Evolutionary conservation across 768 basidiomycete genomes (phyloP), one percentile per base, ranked within the genome.

Genomic region (Cytidiella melzeri): DNA sequence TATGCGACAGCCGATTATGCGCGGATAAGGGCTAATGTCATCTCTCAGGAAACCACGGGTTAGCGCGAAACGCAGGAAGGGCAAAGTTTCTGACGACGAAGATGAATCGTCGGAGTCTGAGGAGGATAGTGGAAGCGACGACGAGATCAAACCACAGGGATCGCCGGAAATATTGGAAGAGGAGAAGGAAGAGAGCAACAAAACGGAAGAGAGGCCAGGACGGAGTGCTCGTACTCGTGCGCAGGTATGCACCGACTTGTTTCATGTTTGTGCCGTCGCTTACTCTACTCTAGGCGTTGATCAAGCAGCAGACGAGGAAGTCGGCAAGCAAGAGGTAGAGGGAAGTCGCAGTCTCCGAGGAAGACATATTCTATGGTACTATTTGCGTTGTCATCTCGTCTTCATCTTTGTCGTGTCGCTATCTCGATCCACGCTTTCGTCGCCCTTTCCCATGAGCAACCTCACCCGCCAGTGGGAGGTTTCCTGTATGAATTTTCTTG

Each of bases 181-280:
- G 13, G 50, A 45, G 18, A 60, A 57, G 5, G 58, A 55, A 11
- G 57, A 56, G 3, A 45, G 34, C n/a, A 25, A 58, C 57, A 25
- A 43, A 13, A 47, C 39, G 28, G 55, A 54, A 30, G 60, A 59
- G 26, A 57, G 59, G 41, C 57, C 60, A 0, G 59, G 64, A n/a
- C 53, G 67, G 30, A 61, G 63, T 26, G 66, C 66, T 13, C 57
- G 67, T 25, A 64, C 62, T 2, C 54, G 63, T 21, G 68, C 69
- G 1, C 68, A 68, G 55, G 69, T 68, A 47, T 13, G 42, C 43
- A 3, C n/a, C 23, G 2, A 4, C n/a, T 7, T 25, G 19, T 23
- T 19, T 40, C 4, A 3, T 4, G 4, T 1, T 15, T 12, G 20
- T 10, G 3, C n/a, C n/a, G n/a, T n/a, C n/a, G n/a, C 4, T 21